Evolutionary conservation across 345 rosid genomes (phyloP), one percentile per base, ranked within the genome.

Genomic region (Arabidopsis arenosa): DNA sequence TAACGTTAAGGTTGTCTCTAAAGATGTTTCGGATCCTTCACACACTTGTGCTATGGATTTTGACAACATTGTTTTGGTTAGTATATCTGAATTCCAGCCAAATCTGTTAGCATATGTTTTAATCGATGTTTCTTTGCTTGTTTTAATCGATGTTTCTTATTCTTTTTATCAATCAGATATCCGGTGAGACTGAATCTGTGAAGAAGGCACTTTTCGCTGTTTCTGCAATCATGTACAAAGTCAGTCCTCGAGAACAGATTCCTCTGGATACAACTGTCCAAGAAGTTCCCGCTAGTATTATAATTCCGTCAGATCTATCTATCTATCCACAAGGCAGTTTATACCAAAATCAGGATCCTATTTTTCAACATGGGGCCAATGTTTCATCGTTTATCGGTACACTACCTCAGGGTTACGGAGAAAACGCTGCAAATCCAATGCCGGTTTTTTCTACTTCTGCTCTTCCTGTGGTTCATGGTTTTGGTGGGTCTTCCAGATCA

Each of bases 11-110:
- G 83, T 95, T 69, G 80, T 76, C 45, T 72, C 98, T 37, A 95
- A 89, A 90, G 93, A 95, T 82, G 83, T 84, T 8, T 62, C 91
- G 7, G 97, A 93, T 66, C 93, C 96, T 21, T 83, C 86, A 18
- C 99, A 95, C 18, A 83, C 93, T 3, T 95, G 98, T 82, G 99
- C 98, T 7, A 83, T 95, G 97, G 92, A 89, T 57, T 95, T 89
- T 58, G 99, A 93, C 81, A 93, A 93, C 79, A 85, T 95, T 79
- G 66, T 93, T 71, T 51, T 63, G 90, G 99, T 92, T 80, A 80
- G 94, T 76, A 52, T 66, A 55, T 66, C 67, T 39, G 32, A 68
- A 21, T 2, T 43, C 21, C 7, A 2, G 21, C 21, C 1, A 2
- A 9, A 44, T 59, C 11, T 23, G n/a, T 33, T 33, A 30, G 23